Percentiles rank a stretch among this genome's conserved stretches.
Evolutionary conservation across 164 flowering plant genomes (phyloP).

Genomic region (Macadamia integrifolia): DNA sequence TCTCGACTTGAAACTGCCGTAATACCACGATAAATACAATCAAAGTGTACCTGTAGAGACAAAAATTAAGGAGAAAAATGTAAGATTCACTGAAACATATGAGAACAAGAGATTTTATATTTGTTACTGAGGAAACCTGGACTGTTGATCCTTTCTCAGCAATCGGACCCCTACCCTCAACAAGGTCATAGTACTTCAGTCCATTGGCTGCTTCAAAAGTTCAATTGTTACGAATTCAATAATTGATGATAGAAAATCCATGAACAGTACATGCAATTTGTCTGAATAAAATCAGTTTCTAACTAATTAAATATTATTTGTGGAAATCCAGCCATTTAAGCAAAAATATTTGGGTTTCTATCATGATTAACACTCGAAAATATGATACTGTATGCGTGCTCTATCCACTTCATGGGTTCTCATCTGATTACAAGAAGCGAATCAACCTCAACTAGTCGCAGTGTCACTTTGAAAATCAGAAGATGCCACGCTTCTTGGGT

Average conservation of each 20-base stretch:
- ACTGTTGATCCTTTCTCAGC: conserved; percentile 78
- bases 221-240: not conserved
- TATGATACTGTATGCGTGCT: not conserved
- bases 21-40: conserved; percentile 77
- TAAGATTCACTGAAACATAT: not conserved
- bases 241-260: not conserved
- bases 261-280: not conserved
- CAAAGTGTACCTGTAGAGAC: conserved; percentile 75
- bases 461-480: too few relatives aligned
- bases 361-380: not conserved
- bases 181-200: conserved; percentile 77
- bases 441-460: too few relatives aligned
- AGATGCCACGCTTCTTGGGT: too few relatives aligned
- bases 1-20: conserved; percentile 90
- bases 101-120: not conserved
- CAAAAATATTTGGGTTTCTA: too few relatives aligned
- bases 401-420: not conserved
- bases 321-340: too few relatives aligned
- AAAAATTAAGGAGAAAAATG: not conserved
- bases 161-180: conserved; percentile 75
- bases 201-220: conserved; percentile 68
- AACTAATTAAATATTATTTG: too few relatives aligned
- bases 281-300: not conserved
- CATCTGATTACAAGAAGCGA: not conserved
- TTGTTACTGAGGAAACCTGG: conserved; percentile 38